A percentile compares a stretch with the other conserved stretches of the same genome.
Evolutionary conservation across 2,329 filamentous ascomycete species (phyloP).

Genomic region (Sclerotinia spermophila): DNA sequence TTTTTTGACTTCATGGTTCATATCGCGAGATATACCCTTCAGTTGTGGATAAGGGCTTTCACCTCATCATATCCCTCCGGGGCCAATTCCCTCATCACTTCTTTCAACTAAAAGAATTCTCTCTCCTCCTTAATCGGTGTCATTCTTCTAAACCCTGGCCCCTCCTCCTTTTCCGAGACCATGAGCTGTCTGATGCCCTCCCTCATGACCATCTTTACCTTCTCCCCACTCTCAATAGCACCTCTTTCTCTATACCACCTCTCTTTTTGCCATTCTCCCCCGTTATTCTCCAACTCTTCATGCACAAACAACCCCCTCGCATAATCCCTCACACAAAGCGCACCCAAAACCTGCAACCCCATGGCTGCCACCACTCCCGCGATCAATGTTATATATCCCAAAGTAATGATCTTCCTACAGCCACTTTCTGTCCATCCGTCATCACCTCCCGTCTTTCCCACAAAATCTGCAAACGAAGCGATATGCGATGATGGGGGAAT

Average conservation of each 20-base stretch:
- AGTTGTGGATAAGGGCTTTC: not conserved
- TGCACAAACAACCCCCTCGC: conserved; percentile 26
- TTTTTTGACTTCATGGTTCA: not conserved
- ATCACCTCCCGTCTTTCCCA: conserved; percentile 2
- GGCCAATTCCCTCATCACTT: not conserved
- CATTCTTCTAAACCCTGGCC: not conserved
- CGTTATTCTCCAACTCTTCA: not conserved
- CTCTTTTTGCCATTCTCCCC: not conserved
- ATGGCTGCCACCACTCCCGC: not conserved
- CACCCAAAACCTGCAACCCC: conserved; percentile 7
- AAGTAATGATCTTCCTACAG: not conserved
- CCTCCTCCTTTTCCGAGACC: not conserved
- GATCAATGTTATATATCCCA: not conserved
- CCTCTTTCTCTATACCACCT: not conserved
- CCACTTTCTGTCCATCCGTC: not conserved
- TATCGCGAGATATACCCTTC: not conserved
- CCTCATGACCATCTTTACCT: not conserved
- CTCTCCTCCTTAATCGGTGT: not conserved
- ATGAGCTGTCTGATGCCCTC: not conserved
- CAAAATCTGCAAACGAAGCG: conserved; percentile 26
- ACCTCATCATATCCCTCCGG: not conserved
- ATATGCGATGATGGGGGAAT: conserved; percentile 19
- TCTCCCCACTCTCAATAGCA: not conserved
- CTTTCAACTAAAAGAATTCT: not conserved
- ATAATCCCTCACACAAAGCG: conserved; percentile 13